These are phyloP conservation scores for Penicillium griseofulvum DNA, from an alignment of 2,329 filamentous ascomycete genomes.

Conservation along the genomic window DNA sequence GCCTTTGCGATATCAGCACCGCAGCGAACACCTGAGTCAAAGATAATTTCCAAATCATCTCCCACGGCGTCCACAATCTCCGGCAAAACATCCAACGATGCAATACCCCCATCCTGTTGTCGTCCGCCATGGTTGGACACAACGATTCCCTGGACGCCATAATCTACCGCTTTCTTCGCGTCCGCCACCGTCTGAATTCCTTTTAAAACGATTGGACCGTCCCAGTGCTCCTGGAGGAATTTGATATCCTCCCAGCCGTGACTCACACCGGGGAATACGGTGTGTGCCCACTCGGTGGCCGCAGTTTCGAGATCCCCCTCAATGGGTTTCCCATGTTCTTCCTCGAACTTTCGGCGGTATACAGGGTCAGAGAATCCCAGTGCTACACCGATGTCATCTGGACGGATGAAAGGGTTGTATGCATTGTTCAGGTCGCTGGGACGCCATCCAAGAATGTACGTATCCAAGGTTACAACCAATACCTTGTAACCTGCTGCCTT, in stretches of 20 bases:
- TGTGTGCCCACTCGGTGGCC: conserved; percentile 50
- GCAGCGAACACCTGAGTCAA: conserved; percentile 47
- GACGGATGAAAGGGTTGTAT: conserved; percentile 42
- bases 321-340: conserved; percentile 39
- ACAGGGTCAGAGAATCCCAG: conserved; percentile 66
- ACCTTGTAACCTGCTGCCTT: conserved; percentile 60
- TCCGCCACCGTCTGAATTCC: conserved; percentile 52
- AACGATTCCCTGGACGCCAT: conserved; percentile 48
- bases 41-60: conserved; percentile 41
- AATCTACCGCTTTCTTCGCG: conserved; percentile 44
- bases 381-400: conserved; percentile 50
- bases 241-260: conserved; percentile 61
- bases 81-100: conserved; percentile 50
- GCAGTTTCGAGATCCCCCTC: conserved; percentile 50
- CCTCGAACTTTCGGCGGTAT: conserved; percentile 56
- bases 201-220: conserved; percentile 61
- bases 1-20: conserved; percentile 51
- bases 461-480: conserved; percentile 70
- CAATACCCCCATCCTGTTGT: conserved; percentile 48
- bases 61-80: conserved; percentile 51
- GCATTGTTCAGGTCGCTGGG: conserved; percentile 62
- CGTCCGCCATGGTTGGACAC: conserved; percentile 52
- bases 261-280: conserved; percentile 53
- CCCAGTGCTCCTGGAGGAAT: conserved; percentile 57
- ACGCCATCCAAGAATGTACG: conserved; percentile 66